Percentiles rank a stretch among this genome's conserved stretches.
Conservation (phyloP, 1,139 yeast species). For the Taphrina communis region DNA sequence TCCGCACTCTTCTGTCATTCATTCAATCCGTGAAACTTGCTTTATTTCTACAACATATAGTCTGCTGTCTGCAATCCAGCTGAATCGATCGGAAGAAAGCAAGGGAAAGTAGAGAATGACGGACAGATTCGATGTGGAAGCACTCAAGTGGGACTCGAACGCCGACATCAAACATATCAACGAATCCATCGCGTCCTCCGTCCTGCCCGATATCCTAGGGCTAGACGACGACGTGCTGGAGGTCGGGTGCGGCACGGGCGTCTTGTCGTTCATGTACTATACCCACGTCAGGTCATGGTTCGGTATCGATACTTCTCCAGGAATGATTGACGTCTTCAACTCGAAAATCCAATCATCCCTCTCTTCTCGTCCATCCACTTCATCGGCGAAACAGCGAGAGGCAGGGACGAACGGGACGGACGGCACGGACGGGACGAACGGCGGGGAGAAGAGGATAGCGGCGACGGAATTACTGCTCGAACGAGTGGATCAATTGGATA, state of each 20-base stretch:
- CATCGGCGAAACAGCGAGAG: no score
- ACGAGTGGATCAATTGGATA: neutral
- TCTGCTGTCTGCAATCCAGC: no score
- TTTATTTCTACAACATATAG: no score
- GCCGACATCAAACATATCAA: conserved; percentile 22
- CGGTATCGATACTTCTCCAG: conserved; percentile 14
- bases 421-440: no score
- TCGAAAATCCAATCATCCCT: neutral
- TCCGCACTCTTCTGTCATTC: neutral
- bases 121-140: conserved; percentile 15
- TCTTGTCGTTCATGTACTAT: conserved; percentile 12
- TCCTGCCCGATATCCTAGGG: conserved; percentile 1
- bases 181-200: conserved; percentile 8
- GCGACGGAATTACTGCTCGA: neutral
- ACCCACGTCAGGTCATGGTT: conserved; percentile 7
- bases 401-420: no score
- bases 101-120: neutral
- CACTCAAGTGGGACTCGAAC: conserved; percentile 21
- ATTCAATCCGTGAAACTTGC: neutral
- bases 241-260: conserved; percentile 28
- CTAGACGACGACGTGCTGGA: conserved; percentile 19
- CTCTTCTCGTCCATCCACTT: neutral
- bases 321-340: conserved; percentile 24
- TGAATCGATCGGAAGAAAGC: no score
- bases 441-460: neutral